Evolutionary conservation across 129 eudicot species (phyloP).

Genomic region (Rutidosis leptorrhynchoides): DNA sequence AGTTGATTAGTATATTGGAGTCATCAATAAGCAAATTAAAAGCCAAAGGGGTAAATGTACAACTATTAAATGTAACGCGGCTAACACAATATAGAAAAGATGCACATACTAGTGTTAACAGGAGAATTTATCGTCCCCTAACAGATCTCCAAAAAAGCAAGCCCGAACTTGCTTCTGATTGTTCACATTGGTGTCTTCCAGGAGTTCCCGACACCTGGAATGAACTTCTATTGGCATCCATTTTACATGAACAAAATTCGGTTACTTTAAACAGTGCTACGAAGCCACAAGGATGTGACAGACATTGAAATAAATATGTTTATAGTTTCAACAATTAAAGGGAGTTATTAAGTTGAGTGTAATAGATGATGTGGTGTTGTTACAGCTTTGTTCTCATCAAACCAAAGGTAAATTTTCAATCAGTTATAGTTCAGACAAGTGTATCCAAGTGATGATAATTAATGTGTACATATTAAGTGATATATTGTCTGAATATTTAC

Average conservation of each 20-base stretch:
- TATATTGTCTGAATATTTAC: no score
- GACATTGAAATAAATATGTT: neutral
- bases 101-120: slow-evolving; percentile 14
- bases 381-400: neutral
- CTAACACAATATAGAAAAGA: slow-evolving; percentile 31
- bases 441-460: neutral
- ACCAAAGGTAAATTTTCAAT: neutral
- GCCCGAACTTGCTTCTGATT: slow-evolving; percentile 16
- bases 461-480: no score
- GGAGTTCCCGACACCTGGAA: slow-evolving; percentile 28
- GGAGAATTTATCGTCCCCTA: slow-evolving; percentile 8
- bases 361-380: neutral
- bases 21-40: slow-evolving; percentile 8
- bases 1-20: slow-evolving; percentile 15
- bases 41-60: slow-evolving; percentile 18
- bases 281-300: no score
- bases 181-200: slow-evolving; percentile 26
- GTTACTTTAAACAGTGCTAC: neutral
- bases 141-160: slow-evolving; percentile 7
- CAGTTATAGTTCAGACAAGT: neutral
- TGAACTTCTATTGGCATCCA: slow-evolving; percentile 13
- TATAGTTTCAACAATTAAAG: neutral
- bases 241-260: neutral
- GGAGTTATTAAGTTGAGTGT: neutral
- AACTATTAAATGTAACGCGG: slow-evolving; percentile 16